Conservation (phyloP, 2,329 filamentous ascomycete species). For the Amauroascus verrucosus region DNA sequence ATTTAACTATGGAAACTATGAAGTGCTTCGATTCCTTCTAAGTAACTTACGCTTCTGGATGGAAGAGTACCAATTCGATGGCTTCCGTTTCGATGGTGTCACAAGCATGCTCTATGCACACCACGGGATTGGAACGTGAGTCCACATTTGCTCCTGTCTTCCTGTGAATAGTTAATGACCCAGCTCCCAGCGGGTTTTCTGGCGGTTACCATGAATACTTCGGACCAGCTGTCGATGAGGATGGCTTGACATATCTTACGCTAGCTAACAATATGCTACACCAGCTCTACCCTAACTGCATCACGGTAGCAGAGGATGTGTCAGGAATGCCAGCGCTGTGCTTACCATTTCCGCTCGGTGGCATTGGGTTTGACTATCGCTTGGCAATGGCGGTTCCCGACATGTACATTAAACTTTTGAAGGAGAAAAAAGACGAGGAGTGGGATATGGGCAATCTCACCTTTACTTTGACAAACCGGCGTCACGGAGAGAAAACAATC, state of each 20-base stretch:
- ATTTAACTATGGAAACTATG: slow-evolving; percentile 94
- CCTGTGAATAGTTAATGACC: slow-evolving; percentile 1
- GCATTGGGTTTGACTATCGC: slow-evolving; percentile 93
- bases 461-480: slow-evolving; percentile 81
- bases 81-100: slow-evolving; percentile 94
- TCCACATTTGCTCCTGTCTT: slow-evolving; percentile 16
- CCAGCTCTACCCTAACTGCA: slow-evolving; percentile 71
- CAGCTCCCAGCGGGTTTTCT: slow-evolving; percentile 64
- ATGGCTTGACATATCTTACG: slow-evolving; percentile 91
- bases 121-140: slow-evolving; percentile 92
- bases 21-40: slow-evolving; percentile 88
- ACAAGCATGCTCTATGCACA: slow-evolving; percentile 97
- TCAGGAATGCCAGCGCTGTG: slow-evolving; percentile 98
- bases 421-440: slow-evolving; percentile 79
- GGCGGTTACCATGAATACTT: slow-evolving; percentile 99
- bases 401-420: slow-evolving; percentile 98
- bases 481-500: slow-evolving; percentile 95
- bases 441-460: slow-evolving; percentile 84
- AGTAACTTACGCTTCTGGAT: slow-evolving; percentile 98
- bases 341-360: slow-evolving; percentile 71
- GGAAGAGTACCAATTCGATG: slow-evolving; percentile 95
- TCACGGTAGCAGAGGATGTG: slow-evolving; percentile 93
- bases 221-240: slow-evolving; percentile 76
- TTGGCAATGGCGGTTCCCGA: slow-evolving; percentile 96
- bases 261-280: slow-evolving; percentile 94